Conservation (phyloP, 83 land plant species). For the Larix sibirica region DNA sequence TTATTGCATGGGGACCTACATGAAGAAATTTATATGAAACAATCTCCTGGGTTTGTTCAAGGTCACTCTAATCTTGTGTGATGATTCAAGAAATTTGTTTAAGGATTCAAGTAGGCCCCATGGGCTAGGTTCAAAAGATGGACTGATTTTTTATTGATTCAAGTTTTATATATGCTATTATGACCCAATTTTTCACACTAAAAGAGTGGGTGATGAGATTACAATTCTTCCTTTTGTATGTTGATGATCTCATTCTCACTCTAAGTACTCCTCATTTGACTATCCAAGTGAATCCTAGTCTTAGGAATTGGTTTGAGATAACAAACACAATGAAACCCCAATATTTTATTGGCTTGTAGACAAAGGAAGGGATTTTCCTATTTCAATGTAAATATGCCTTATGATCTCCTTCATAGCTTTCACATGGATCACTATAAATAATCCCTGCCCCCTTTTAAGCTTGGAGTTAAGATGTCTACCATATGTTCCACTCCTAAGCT, state of each 20-base stretch:
- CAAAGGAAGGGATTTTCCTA: not conserved
- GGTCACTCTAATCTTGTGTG: conserved; percentile 7
- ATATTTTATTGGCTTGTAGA: conserved; percentile 22
- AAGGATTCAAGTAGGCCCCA: conserved; percentile 17
- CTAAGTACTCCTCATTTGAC: not conserved
- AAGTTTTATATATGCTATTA: not conserved
- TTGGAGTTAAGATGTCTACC: not conserved
- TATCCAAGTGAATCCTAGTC: not conserved
- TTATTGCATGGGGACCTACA: not conserved
- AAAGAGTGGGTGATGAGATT: not conserved
- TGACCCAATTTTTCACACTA: not conserved
- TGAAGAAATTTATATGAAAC: conserved; percentile 22
- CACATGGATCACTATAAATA: not conserved
- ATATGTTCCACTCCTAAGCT: not conserved
- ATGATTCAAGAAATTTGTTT: conserved; percentile 15
- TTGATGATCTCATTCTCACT: conserved; percentile 31
- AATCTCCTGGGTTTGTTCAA: conserved; percentile 10
- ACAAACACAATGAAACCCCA: conserved; percentile 13
- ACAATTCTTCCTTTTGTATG: conserved; percentile 12
- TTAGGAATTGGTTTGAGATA: conserved; percentile 12
- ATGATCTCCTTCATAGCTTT: not conserved
- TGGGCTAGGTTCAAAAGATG: conserved; percentile 15
- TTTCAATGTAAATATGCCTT: conserved; percentile 12
- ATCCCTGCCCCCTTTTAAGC: not conserved
- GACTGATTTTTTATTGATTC: not conserved